Percentiles rank a stretch among this genome's conserved stretches.
These are phyloP conservation scores for Pseudogymnoascus sp. DNA, from an alignment of 2,329 filamentous ascomycete genomes.

Conservation along the genomic window DNA sequence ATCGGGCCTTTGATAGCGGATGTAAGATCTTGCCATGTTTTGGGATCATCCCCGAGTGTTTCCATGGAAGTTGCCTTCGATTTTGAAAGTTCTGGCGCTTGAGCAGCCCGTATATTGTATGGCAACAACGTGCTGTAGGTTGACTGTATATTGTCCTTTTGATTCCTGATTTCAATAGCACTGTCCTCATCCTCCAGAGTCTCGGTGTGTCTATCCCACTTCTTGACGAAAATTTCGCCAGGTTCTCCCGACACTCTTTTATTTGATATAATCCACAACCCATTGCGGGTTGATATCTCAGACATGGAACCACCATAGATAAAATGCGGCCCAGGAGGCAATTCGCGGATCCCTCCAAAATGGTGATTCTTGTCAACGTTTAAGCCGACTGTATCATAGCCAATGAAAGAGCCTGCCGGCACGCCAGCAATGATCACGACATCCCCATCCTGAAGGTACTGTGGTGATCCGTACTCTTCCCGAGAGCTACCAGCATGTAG, in stretches of 20 bases:
- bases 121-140: constrained; percentile 22
- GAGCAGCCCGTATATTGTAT: constrained; percentile 17
- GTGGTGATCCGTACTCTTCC: constrained; percentile 18
- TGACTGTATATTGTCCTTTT: constrained; percentile 31
- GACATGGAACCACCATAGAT: constrained; percentile 47
- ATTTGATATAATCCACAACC: constrained; percentile 44
- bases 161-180: constrained; percentile 37
- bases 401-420: constrained; percentile 29
- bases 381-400: constrained; percentile 33
- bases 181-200: constrained; percentile 40
- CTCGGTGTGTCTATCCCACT: constrained; percentile 50
- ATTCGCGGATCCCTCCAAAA: constrained; percentile 45
- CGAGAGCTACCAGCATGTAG: constrained; percentile 26
- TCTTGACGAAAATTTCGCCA: constrained; percentile 35
- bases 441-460: constrained; percentile 34
- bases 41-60: constrained; percentile 24
- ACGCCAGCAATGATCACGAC: constrained; percentile 45
- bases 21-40: constrained; percentile 46
- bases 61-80: constrained; percentile 13
- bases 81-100: background rate
- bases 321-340: constrained; percentile 49
- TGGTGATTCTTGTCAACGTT: constrained; percentile 41
- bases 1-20: constrained; percentile 37
- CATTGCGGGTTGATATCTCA: constrained; percentile 42
- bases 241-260: constrained; percentile 22